Evolutionary conservation across 345 rosid species (phyloP).

Genomic region (Triadica sebifera): DNA sequence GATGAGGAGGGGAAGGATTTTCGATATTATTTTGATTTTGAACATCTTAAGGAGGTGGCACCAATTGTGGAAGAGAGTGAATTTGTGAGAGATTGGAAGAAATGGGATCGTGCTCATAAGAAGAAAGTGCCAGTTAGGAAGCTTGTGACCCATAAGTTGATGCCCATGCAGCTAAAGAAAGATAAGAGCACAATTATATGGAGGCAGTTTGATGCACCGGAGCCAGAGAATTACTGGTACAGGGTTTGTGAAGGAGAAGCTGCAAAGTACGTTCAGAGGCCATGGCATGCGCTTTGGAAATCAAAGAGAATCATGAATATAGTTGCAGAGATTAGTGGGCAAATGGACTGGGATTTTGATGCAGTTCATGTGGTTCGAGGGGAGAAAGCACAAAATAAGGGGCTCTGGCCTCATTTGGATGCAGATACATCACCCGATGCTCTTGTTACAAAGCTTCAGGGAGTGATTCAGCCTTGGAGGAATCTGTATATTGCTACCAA

Average conservation of each 20-base stretch:
- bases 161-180: constrained; percentile 71
- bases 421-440: constrained; percentile 80
- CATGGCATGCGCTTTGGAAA: constrained; percentile 87
- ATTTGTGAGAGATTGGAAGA: constrained; percentile 77
- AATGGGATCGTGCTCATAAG: constrained; percentile 70
- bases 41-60: constrained; percentile 81
- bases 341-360: constrained; percentile 96
- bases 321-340: constrained; percentile 73
- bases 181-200: constrained; percentile 72
- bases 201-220: constrained; percentile 90
- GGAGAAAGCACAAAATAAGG: constrained; percentile 78
- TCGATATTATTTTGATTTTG: constrained; percentile 81
- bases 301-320: constrained; percentile 95
- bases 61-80: constrained; percentile 79
- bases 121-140: constrained; percentile 71
- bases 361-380: constrained; percentile 90
- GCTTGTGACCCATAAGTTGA: constrained; percentile 55
- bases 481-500: constrained; percentile 78
- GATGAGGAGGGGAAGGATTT: constrained; percentile 92
- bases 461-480: constrained; percentile 65
- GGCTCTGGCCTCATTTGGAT: constrained; percentile 89
- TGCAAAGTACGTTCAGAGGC: constrained; percentile 67
- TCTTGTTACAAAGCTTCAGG: constrained; percentile 56
- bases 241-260: constrained; percentile 90
- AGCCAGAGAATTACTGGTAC: constrained; percentile 90